Evolutionary conservation across 169 alveolate genomes (phyloP).

Genomic region (Cyclospora cayetanensis): DNA sequence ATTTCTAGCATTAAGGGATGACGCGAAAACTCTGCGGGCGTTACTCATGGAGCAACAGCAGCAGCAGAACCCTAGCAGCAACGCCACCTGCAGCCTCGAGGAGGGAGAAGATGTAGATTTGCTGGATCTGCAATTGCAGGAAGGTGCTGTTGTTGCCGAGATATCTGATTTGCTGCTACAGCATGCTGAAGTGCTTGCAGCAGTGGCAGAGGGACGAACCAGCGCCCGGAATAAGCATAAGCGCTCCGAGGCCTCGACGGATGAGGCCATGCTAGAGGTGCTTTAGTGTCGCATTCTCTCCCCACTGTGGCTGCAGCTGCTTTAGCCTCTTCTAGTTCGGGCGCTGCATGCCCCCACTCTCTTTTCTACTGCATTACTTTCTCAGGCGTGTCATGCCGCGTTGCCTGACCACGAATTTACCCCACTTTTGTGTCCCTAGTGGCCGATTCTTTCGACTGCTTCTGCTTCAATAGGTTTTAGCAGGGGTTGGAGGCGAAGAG

Average conservation of each 20-base stretch:
- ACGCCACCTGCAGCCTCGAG: not conserved
- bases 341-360: too few relatives aligned
- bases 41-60: not conserved
- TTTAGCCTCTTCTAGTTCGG: not conserved
- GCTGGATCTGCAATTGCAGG: not conserved
- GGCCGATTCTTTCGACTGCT: not conserved
- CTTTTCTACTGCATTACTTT: not conserved
- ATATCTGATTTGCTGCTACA: not conserved
- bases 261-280: conserved; percentile 11
- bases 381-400: not conserved
- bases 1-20: not conserved
- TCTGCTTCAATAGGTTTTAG: conserved; percentile 78
- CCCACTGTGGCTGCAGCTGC: not conserved
- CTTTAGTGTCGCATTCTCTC: too few relatives aligned
- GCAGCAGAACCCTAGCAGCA: not conserved
- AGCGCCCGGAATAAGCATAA: not conserved
- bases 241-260: not conserved
- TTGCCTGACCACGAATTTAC: not conserved
- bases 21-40: not conserved
- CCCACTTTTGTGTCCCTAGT: not conserved
- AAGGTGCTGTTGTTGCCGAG: not conserved
- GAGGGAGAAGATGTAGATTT: not conserved
- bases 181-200: not conserved
- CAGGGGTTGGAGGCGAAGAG: conserved; percentile 93
- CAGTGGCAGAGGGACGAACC: not conserved